Evolutionary conservation across 495 filamentous ascomycete species (phyloP).

Genomic region (Beverwykella pulmonaria): DNA sequence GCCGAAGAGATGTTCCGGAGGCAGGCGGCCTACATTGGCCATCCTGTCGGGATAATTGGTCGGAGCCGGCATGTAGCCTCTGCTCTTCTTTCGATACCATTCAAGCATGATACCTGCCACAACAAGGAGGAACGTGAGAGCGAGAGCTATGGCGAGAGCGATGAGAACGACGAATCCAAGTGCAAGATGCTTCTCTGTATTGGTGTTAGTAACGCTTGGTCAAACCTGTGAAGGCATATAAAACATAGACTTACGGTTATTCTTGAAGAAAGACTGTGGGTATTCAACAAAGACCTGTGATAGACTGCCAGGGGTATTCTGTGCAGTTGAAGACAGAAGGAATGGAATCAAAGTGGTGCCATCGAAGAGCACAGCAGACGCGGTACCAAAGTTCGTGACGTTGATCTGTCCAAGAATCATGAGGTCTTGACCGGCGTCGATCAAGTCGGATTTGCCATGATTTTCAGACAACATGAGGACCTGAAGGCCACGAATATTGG

Average conservation of each 20-base stretch:
- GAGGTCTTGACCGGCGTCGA: conserved; percentile 69
- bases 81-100: conserved; percentile 76
- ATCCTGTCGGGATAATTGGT: conserved; percentile 70
- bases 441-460: conserved; percentile 65
- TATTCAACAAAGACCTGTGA: conserved; percentile 77
- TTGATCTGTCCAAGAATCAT: conserved; percentile 79
- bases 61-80: conserved; percentile 84
- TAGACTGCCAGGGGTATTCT: conserved; percentile 69
- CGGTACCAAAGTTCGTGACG: conserved; percentile 74
- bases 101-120: conserved; percentile 80
- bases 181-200: conserved; percentile 63
- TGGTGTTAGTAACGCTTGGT: conserved; percentile 29
- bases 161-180: conserved; percentile 89
- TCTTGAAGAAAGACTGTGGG: conserved; percentile 62
- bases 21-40: conserved; percentile 75
- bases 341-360: conserved; percentile 77
- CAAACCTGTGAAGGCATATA: background rate
- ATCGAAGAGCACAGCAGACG: conserved; percentile 86
- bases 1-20: conserved; percentile 76
- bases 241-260: conserved; percentile 51
- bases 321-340: conserved; percentile 68
- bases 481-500: conserved; percentile 76
- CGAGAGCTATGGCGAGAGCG: conserved; percentile 85
- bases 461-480: conserved; percentile 68
- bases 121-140: conserved; percentile 84